phyloP scores from a whole-genome alignment of 2,329 filamentous ascomycete genomes.

The Pezicula rhizophila region DNA sequence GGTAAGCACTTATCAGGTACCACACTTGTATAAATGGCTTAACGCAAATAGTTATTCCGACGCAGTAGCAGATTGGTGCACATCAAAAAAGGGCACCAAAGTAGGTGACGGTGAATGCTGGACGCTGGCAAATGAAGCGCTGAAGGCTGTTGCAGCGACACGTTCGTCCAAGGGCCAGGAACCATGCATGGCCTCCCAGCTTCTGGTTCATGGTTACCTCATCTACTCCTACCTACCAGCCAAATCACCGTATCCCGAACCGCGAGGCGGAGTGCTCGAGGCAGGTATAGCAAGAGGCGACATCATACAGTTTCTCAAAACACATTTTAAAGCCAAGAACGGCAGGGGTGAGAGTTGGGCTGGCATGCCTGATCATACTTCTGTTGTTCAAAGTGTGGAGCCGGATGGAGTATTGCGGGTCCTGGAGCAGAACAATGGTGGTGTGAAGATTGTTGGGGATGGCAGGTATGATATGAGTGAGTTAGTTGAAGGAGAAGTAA shows the following conservation, averaged over 20 bases:
- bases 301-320: constrained; percentile 28
- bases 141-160: constrained; percentile 20
- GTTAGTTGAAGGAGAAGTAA: constrained; percentile 25
- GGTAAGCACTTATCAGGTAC: constrained; percentile 4
- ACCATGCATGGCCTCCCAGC: constrained; percentile 26
- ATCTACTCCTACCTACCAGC: constrained; percentile 25
- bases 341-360: constrained; percentile 22
- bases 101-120: constrained; percentile 34
- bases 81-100: constrained; percentile 22
- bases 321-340: constrained; percentile 22
- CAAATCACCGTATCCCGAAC: constrained; percentile 11
- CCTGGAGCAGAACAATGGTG: constrained; percentile 28
- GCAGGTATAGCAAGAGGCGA: constrained; percentile 27
- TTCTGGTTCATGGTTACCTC: constrained; percentile 26
- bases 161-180: constrained; percentile 19
- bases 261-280: constrained; percentile 17
- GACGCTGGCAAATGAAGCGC: constrained; percentile 29
- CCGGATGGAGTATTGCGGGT: constrained; percentile 22
- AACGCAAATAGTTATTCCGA: constrained; percentile 21
- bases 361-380: constrained; percentile 29
- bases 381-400: constrained; percentile 24
- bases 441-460: constrained; percentile 23
- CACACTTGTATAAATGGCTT: background rate
- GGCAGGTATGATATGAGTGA: constrained; percentile 24
- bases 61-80: constrained; percentile 26